These are phyloP conservation scores for Psilocybe azurescens DNA, from an alignment of 768 basidiomycete species.

Conservation along the genomic window DNA sequence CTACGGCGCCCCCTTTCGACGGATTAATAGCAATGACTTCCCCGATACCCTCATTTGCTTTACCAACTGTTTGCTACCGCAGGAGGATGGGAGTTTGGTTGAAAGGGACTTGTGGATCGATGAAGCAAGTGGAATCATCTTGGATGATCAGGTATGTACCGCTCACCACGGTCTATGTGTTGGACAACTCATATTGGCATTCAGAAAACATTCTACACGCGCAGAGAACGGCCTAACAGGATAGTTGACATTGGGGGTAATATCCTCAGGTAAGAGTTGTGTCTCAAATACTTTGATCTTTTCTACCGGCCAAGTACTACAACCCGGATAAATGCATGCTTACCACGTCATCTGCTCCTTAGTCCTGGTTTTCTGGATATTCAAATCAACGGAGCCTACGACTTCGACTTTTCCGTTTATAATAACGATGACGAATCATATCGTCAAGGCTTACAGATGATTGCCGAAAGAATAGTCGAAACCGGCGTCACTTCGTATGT, in stretches of 20 bases:
- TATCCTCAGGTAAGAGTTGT: constrained; percentile 63
- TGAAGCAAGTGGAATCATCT: constrained; percentile 69
- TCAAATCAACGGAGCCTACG: constrained; percentile 91
- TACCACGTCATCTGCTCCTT: constrained; percentile 3
- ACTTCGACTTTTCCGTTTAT: constrained; percentile 87
- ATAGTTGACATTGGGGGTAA: constrained; percentile 76
- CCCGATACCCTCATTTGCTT: constrained; percentile 80
- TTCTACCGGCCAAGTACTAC: not conserved
- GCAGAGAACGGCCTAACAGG: constrained; percentile 62
- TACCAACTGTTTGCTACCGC: constrained; percentile 83
- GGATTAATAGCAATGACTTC: constrained; percentile 40
- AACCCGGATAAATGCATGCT: not conserved
- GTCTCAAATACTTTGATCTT: too few species aligned
- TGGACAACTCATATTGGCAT: constrained; percentile 2
- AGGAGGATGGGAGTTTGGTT: constrained; percentile 80
- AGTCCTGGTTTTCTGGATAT: constrained; percentile 89
- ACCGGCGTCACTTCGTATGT: constrained; percentile 89
- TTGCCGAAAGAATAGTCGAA: constrained; percentile 80
- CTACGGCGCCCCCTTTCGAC: not conserved
- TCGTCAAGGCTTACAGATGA: constrained; percentile 64
- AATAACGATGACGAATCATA: constrained; percentile 75
- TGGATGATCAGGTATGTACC: constrained; percentile 70
- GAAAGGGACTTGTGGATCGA: constrained; percentile 86
- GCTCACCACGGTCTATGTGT: not conserved
- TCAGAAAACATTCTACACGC: constrained; percentile 71